These are phyloP conservation scores for Acanthamoeba healyi DNA, from an alignment of 208 protist species.

Conservation along the genomic window DNA sequence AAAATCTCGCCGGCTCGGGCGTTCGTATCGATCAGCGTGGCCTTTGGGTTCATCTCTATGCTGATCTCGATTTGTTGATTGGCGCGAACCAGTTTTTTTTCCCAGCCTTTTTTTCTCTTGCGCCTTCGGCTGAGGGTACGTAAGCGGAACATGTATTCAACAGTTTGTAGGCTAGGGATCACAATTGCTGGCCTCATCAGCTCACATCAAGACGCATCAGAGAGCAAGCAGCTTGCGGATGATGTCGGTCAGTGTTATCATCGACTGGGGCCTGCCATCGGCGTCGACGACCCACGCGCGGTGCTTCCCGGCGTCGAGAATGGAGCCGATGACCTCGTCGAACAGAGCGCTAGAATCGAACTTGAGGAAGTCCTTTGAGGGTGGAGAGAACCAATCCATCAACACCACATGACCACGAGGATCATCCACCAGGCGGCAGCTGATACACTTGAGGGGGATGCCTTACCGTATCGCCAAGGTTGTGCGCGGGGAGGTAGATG, in stretches of 20 bases:
- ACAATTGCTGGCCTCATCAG: no score
- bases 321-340: conserved; percentile 22
- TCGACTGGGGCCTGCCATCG: not conserved
- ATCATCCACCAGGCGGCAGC: not conserved
- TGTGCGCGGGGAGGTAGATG: conserved; percentile 7
- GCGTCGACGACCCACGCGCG: conserved; percentile 63
- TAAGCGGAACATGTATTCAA: no score
- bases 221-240: conserved; percentile 31
- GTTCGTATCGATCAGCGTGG: conserved; percentile 2
- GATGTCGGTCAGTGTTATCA: conserved; percentile 60
- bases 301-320: conserved; percentile 36
- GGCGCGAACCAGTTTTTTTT: not conserved
- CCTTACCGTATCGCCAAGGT: conserved; percentile 2
- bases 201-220: not conserved
- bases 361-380: not conserved
- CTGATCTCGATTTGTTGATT: not conserved
- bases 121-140: no score
- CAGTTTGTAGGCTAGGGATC: no score
- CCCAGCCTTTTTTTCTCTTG: no score
- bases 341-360: not conserved
- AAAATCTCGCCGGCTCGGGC: conserved; percentile 54
- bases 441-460: not conserved
- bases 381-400: not conserved
- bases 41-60: not conserved
- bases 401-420: not conserved